Percentiles rank a stretch among this genome's conserved stretches.
phyloP scores from a whole-genome alignment of 208 protist species.

The Angomonas deanei region DNA sequence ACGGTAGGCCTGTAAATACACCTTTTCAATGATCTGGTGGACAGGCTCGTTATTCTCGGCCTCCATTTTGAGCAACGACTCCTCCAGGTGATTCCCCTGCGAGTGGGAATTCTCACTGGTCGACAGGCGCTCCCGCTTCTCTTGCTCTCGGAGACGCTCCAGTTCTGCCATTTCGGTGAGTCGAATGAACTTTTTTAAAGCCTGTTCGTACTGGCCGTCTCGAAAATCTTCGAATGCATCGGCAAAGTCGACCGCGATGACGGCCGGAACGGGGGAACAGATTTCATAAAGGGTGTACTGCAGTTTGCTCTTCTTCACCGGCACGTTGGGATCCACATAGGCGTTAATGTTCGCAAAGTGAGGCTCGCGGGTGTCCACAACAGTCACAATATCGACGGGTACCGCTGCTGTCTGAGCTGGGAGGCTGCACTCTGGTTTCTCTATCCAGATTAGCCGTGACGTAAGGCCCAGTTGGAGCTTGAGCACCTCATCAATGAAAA shows the following conservation, averaged over 20 bases:
- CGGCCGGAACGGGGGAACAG: background rate
- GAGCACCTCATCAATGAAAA: background rate
- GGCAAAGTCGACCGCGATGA: background rate
- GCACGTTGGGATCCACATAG: background rate
- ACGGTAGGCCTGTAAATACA: background rate
- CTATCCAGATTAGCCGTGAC: slow-evolving; percentile 5
- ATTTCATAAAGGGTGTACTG: background rate
- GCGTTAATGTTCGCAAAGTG: background rate
- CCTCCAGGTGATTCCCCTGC: background rate
- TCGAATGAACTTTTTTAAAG: background rate
- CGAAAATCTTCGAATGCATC: background rate
- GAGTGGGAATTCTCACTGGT: background rate
- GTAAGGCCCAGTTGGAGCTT: slow-evolving; percentile 5
- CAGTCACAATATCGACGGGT: background rate
- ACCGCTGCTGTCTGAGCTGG: background rate
- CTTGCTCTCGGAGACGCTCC: background rate
- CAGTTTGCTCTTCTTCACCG: background rate
- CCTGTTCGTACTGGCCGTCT: background rate
- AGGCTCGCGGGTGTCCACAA: background rate
- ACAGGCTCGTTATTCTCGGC: background rate
- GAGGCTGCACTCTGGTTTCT: background rate
- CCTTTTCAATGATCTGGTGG: background rate
- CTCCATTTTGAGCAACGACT: background rate
- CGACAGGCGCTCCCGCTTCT: background rate
- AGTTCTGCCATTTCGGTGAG: background rate